A percentile compares a stretch with the other conserved stretches of the same genome.
Conservation (phyloP, 306 rosid species). For the Dryas octopetala region DNA sequence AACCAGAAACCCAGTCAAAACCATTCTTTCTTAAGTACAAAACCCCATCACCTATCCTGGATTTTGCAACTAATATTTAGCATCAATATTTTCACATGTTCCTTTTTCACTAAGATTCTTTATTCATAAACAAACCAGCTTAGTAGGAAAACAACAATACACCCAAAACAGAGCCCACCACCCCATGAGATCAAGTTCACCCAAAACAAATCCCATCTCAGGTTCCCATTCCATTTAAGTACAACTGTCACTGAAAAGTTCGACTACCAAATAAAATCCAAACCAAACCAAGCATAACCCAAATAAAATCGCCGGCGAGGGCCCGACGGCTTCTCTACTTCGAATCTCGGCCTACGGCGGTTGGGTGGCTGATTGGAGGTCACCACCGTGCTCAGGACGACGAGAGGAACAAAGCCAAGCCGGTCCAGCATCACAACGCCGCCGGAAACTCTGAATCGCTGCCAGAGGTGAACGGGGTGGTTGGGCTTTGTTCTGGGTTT, state of each 20-base stretch:
- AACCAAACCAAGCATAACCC: neutral
- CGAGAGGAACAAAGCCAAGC: no score
- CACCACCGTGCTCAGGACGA: no score
- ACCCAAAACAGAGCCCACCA: neutral
- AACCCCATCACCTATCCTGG: neutral
- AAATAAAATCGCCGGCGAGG: no score
- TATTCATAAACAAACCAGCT: neutral
- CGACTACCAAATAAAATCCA: neutral
- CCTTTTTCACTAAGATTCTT: neutral
- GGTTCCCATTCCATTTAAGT: no score
- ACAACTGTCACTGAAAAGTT: neutral
- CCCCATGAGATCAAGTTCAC: neutral
- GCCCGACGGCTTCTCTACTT: no score
- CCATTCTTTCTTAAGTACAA: neutral
- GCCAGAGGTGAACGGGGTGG: no score
- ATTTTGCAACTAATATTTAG: neutral
- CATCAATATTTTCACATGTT: neutral
- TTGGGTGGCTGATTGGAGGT: no score
- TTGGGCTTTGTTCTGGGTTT: no score
- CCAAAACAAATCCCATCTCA: neutral
- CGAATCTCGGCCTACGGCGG: no score
- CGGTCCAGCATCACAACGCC: no score
- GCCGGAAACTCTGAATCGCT: no score
- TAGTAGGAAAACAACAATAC: neutral
- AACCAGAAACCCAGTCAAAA: neutral